Evolutionary conservation across 1,284 basidiomycete species (phyloP).

Genomic region (Microbotryum saponariae): DNA sequence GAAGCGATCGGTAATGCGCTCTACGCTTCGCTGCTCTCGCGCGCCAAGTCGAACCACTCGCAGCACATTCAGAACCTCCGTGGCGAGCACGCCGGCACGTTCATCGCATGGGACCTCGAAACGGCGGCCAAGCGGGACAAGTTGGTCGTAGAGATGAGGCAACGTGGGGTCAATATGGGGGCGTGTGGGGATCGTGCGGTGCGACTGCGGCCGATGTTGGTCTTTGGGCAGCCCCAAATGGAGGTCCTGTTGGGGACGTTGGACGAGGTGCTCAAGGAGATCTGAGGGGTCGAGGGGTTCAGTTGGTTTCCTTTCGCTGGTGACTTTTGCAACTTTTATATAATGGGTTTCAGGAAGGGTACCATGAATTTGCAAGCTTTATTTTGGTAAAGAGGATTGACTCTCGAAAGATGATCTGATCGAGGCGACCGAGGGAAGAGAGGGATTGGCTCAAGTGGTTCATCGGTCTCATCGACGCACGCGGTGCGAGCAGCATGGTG

Average conservation of each 20-base stretch:
- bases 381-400: too few relatives aligned
- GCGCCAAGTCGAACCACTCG: slow-evolving; percentile 32
- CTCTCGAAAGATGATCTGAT: too few relatives aligned
- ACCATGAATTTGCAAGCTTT: too few relatives aligned
- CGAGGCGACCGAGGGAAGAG: too few relatives aligned
- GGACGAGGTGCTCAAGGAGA: neutral
- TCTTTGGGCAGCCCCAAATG: slow-evolving; percentile 6
- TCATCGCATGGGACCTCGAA: slow-evolving; percentile 48
- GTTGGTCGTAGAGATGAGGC: slow-evolving; percentile 45
- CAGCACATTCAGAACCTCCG: slow-evolving; percentile 42
- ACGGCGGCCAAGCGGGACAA: slow-evolving; percentile 42
- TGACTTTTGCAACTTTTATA: too few relatives aligned
- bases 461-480: too few relatives aligned
- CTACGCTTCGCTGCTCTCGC: slow-evolving; percentile 37
- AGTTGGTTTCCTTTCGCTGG: too few relatives aligned
- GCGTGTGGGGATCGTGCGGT: slow-evolving; percentile 41
- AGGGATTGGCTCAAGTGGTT: too few relatives aligned
- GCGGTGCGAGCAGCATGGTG: too few relatives aligned
- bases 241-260: slow-evolving; percentile 5
- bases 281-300: neutral
- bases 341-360: too few relatives aligned
- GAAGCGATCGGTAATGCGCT: neutral
- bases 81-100: slow-evolving; percentile 48
- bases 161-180: slow-evolving; percentile 45
- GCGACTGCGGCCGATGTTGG: slow-evolving; percentile 41